A percentile compares a stretch with the other conserved stretches of the same genome.
Conservation (phyloP, 306 rosid species). For the Pueraria montana region DNA sequence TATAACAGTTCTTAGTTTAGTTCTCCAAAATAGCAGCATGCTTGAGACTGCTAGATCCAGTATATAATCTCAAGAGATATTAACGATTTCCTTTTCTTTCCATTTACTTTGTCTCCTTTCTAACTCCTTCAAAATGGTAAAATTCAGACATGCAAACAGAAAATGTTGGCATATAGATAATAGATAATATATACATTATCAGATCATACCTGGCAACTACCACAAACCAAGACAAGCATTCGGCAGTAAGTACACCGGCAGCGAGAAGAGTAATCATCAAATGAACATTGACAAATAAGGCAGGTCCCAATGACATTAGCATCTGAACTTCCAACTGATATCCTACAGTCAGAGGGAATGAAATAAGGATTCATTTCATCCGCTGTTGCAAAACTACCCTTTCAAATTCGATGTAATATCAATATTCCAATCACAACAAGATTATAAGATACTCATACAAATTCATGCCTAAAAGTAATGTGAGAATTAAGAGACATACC, state of each 20-base stretch:
- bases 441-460: conserved; percentile 33
- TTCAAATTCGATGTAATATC: background rate
- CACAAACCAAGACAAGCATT: conserved; percentile 89
- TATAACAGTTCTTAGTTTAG: conserved; percentile 30
- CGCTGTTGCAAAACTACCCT: conserved; percentile 38
- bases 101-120: background rate
- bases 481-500: conserved; percentile 59
- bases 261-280: conserved; percentile 91
- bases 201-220: conserved; percentile 77
- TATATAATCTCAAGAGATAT: background rate
- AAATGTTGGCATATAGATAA: background rate
- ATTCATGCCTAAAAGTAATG: conserved; percentile 25
- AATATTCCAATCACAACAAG: conserved; percentile 29
- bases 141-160: conserved; percentile 16
- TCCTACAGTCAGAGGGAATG: conserved; percentile 62
- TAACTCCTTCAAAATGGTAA: background rate
- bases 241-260: conserved; percentile 82
- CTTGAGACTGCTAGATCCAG: conserved; percentile 22
- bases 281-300: conserved; percentile 71
- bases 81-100: conserved; percentile 3
- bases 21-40: conserved; percentile 20
- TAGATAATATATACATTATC: conserved; percentile 1
- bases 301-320: conserved; percentile 70
- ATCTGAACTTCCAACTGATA: conserved; percentile 90
- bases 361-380: conserved; percentile 22